Evolutionary conservation across 2,329 filamentous ascomycete genomes (phyloP), one percentile per base, ranked within the genome.

Genomic region (Didymella pomorum): DNA sequence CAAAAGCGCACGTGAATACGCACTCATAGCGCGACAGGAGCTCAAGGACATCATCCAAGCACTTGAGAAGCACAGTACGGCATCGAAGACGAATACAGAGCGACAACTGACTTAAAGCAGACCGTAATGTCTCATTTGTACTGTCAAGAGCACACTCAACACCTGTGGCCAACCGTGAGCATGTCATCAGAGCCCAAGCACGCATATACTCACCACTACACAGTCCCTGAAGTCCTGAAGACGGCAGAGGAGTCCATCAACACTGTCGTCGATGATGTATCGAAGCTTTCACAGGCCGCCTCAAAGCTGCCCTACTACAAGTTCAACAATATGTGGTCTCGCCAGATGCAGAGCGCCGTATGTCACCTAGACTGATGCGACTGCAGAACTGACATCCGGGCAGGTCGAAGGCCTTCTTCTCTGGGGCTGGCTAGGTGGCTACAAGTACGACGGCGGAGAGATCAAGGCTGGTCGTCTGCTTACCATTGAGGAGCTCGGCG

Each of bases 271-370:
- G 81, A 86, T 46, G 89, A 89, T 43, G 84, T 97, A 44, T 79
- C 82, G 56, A 87, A 89, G 66, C 86, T 99, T 43, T 85, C 87
- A 61, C 79, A 83, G 53, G 85, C 91, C 53, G 92, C 93, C 2
- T 93, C 92, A 25, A 85, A 91, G 75, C 89, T 96, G 71, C 94
- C 95, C 0, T 99, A 98, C 83, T 99, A 98, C 87, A 97, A 97
- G 85, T 97, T 96, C 82, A 97, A 97, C 78, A 81, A 83, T 56
- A 87, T 92, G 75, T 99, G 95, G 95, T 86, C 87, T 26, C 87
- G 92, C 58, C 87, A 91, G 71, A 81, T 97, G 53, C 94, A 98
- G 78, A 92, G 91, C 75, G 86, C 91, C 43, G 86, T 85, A 84
- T 84, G 80, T 56, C 33, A 47, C 18, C 16, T 16, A 6, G 16